Evolutionary conservation across 306 rosid species (phyloP), one percentile per base, ranked within the genome.

Genomic region (Sechiopsis laciniata): DNA sequence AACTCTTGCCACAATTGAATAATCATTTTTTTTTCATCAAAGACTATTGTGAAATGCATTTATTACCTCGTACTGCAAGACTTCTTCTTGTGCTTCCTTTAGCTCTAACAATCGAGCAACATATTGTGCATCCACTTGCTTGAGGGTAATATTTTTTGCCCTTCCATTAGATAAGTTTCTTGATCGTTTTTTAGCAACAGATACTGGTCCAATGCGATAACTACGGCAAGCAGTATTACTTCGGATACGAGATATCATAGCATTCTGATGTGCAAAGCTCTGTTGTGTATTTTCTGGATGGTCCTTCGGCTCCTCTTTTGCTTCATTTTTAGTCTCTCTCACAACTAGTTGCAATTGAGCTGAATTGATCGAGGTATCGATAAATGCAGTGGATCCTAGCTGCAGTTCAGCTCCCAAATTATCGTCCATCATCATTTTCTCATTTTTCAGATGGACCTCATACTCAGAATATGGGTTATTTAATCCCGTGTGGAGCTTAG

Each of bases 81-180:
- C 77, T 88, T 94, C 97, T 74, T 88, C 92, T 71, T 76, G 90
- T 67, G 97, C 97, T 72, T 89, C 96, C 80, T 79, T 82, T 35
- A 93, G 82, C 66, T 84, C 83, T 19, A 94, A 71, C 60, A 85
- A 87, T 63, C 79, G 74, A 81, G 90, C 96, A 35, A 83, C 87
- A 80, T 80, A 77, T 74, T 93, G 88, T 22, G 78, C 93, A 75
- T 93, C 90, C 9, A 90, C 79, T 81, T 88, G 88, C 82, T 84
- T 88, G 74, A 84, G 80, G 21, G 71, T 50, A 71, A 71, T 75
- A 52, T 82, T 83, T 79, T 90, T 94, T 75, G 86, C 76, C 85
- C 69, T 88, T 77, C 87, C 88, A n/a, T 84, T 87, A 46, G 79
- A 76, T 54, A 48, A 65, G 67, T 82, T 83, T 81, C 87, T 93